Conservation (phyloP, 1,139 yeast genomes). For the Trichomonascaceae sp. region DNA sequence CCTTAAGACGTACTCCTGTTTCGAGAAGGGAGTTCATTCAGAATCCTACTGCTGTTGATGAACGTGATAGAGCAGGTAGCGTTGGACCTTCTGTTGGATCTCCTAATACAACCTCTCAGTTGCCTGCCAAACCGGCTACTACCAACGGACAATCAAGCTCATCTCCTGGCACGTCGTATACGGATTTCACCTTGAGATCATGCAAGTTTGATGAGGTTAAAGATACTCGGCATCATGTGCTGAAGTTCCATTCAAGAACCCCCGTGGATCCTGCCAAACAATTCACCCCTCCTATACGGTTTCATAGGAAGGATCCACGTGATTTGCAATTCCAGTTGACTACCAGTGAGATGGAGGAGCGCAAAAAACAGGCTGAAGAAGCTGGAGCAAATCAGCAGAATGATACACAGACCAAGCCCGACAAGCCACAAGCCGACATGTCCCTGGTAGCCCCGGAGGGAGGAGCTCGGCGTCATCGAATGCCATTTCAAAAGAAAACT, state of each 20-base stretch:
- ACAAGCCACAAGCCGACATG: conserved; percentile 43
- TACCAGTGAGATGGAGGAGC: conserved; percentile 47
- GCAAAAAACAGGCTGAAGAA: conserved; percentile 14
- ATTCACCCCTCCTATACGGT: conserved; percentile 74
- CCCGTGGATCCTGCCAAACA: conserved; percentile 64
- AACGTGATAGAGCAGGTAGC: background rate
- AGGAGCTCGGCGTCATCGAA: conserved; percentile 68
- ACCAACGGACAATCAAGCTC: conserved; percentile 7
- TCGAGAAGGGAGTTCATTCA: conserved; percentile 11
- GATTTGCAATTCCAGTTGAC: conserved; percentile 81
- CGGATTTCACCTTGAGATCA: conserved; percentile 66
- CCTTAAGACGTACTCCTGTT: conserved; percentile 24
- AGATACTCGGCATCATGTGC: conserved; percentile 70
- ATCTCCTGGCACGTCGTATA: conserved; percentile 29
- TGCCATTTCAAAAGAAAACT: conserved; percentile 69
- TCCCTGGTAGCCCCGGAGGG: conserved; percentile 83
- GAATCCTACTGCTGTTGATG: conserved; percentile 6
- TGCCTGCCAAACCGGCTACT: conserved; percentile 4
- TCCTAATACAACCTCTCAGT: conserved; percentile 11
- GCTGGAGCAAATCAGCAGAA: conserved; percentile 13
- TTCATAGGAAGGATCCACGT: conserved; percentile 89
- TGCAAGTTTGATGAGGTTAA: conserved; percentile 67
- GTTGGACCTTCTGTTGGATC: conserved; percentile 5
- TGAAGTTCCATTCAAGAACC: conserved; percentile 71
- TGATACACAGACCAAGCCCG: conserved; percentile 4